Base-by-base conservation (phyloP, 768 basidiomycete genomes). In the Sporobolomyces phaffii region DNA sequence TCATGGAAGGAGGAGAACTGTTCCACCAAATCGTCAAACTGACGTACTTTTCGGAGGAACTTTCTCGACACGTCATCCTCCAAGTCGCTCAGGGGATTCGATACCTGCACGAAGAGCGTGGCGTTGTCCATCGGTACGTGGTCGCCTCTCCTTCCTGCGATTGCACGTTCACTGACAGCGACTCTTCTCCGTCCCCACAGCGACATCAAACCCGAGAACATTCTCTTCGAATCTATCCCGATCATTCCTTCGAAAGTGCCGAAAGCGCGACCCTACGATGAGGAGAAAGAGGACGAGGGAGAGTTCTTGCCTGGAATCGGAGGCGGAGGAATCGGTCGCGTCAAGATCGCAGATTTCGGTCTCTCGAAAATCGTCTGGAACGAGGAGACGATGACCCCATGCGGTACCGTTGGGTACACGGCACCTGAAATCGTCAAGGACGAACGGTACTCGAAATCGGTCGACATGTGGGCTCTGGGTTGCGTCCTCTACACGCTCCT, bases 401-500 rank as follows among this genome's bases (percentile, higher is more conserved):
- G 96, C 75, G 96, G 96, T n/a, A 99, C 96, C 4, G 94, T 99
- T 36, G 96, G 96, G 26, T 99, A 99, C 78, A 99, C 96, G 3
- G 96, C 96, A 9, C 96, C 96, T 8, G 96, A 99, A 79, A 99
- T 99, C 68, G 96, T 99, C 74, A 98, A 97, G 79, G 96, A 98
- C 76, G 94, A 99, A 80, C 84, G 91, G 33, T 94, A 94, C 77
- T 88, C 86, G 77, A 93, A 92, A 79, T 91, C 89, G 74, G 94
- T 98, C 60, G 96, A 99, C 76, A 97, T 98, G 96, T 99, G 96
- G 96, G 96, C 96, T 3, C 80, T 99, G 41, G 96, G 96, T 44
- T 99, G 96, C 78, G 96, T 99, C n/a, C 82, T 99, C 1, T 99
- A 99, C 80, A 99, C 96, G 3, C 82, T 98, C 3, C 85, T 99